Base-by-base conservation (phyloP, 352 stramenopile species). In the Globisporangium polare region DNA sequence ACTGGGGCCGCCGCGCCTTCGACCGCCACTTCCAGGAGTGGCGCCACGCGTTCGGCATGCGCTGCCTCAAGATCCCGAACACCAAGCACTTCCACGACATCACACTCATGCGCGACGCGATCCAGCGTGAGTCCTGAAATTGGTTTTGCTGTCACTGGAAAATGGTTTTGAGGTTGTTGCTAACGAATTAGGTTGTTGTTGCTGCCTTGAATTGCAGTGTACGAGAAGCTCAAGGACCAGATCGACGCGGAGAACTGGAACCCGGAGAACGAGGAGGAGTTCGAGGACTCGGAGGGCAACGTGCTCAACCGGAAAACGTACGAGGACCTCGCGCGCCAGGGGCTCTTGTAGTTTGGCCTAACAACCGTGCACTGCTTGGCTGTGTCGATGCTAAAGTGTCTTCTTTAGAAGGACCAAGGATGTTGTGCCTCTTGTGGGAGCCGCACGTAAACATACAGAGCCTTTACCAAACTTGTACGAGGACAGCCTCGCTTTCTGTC, bases 1-100 rank as follows among this genome's bases (percentile, higher is more conserved):
- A 99, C 80, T 98, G 96, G 74, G 97, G 97, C 20, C 80, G 95
- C 41, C 86, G 93, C 59, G 96, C 94, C 52, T 99, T 99, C 73
- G 96, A 99, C 64, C 89, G 92, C 22, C 97, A 99, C 75, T 99
- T 99, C 69, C 95, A 98, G 59, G 96, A 99, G 75, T 98, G 94
- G 75, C 94, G 95, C 31, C 97, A 99, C 73, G 89, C 94, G 6
- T 96, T 99, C 74, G 97, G 97, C 67, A 99, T 99, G 97, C 92
- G 94, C 31, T 98, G 95, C 69, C 81, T 99, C 33, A 96, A 96
- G 35, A 99, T 99, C 74, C 97, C 97, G 7, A 99, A 99, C 77
- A 99, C 96, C 17, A 99, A 99, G 67, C 97, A 99, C 69, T 99
- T 99, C 75, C 97, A 99, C 79, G 97, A 99, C 56, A 98, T 99